Conservation (phyloP, 2,329 filamentous ascomycete species). For the Colletotrichum lentis region DNA sequence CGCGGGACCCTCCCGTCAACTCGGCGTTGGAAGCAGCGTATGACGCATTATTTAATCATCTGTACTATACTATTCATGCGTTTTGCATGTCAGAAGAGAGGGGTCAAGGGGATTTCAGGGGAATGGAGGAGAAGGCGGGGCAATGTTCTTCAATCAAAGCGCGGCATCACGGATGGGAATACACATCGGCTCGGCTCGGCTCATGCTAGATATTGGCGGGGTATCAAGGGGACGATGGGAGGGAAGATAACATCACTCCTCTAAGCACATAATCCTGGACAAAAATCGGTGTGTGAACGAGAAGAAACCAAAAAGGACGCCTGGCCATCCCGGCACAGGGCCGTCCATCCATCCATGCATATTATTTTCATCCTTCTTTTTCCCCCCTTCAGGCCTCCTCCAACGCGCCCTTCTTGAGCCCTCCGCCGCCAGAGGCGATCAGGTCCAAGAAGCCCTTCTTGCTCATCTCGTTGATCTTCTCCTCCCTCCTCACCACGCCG, state of each 20-base stretch:
- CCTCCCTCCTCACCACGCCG: constrained; percentile 80
- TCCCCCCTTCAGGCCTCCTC: constrained; percentile 60
- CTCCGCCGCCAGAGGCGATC: constrained; percentile 73
- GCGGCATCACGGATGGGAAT: constrained; percentile 28
- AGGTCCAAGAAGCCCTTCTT: constrained; percentile 96
- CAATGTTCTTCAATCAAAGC: constrained; percentile 25
- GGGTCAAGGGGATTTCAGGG: not conserved
- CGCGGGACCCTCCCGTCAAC: not conserved
- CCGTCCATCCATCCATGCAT: not conserved
- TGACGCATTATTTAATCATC: constrained; percentile 25
- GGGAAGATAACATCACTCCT: constrained; percentile 42
- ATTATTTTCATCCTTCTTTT: not conserved
- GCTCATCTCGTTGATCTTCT: constrained; percentile 93
- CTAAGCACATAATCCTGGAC: constrained; percentile 27
- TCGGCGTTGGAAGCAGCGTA: constrained; percentile 27
- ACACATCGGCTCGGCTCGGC: constrained; percentile 31
- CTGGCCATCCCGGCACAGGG: not conserved
- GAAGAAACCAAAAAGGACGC: not conserved
- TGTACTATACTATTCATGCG: constrained; percentile 36
- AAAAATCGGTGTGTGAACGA: constrained; percentile 12
- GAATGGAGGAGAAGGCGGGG: not conserved
- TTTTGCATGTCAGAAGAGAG: constrained; percentile 1
- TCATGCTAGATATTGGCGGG: constrained; percentile 38
- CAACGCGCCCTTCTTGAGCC: constrained; percentile 65
- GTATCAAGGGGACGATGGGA: constrained; percentile 39